These are phyloP conservation scores for Alnus glutinosa DNA, from an alignment of 306 rosid species.

Conservation along the genomic window DNA sequence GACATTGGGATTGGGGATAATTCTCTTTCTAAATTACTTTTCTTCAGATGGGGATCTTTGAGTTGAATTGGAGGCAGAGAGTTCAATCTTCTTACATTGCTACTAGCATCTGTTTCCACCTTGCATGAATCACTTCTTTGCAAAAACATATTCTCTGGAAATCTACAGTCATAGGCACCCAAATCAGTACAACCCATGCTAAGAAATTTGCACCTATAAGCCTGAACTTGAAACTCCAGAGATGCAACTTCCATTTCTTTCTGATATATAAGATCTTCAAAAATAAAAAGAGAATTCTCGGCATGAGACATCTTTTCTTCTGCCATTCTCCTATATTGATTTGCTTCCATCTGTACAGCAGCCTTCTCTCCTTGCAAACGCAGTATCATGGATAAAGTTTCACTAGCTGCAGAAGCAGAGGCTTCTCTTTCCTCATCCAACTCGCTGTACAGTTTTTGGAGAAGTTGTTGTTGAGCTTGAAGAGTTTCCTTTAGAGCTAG, in stretches of 20 bases:
- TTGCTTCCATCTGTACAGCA: slow-evolving; percentile 88
- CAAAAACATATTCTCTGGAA: slow-evolving; percentile 46
- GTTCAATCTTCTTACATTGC: slow-evolving; percentile 51
- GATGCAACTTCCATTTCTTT: slow-evolving; percentile 88
- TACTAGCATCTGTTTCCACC: slow-evolving; percentile 38
- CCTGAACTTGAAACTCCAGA: slow-evolving; percentile 70
- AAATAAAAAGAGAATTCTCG: slow-evolving; percentile 66
- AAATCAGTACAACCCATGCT: slow-evolving; percentile 58
- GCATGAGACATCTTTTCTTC: slow-evolving; percentile 88
- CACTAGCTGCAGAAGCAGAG: slow-evolving; percentile 80
- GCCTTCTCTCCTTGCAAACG: slow-evolving; percentile 96
- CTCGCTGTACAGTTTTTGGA: slow-evolving; percentile 70
- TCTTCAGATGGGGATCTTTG: slow-evolving; percentile 36
- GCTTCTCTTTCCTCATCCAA: slow-evolving; percentile 94
- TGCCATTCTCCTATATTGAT: slow-evolving; percentile 84
- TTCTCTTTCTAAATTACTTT: slow-evolving; percentile 42
- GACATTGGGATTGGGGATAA: slow-evolving; percentile 43
- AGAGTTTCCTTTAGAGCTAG: slow-evolving; percentile 67
- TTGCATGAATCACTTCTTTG: slow-evolving; percentile 39
- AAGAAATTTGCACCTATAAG: slow-evolving; percentile 66
- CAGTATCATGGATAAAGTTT: slow-evolving; percentile 88
- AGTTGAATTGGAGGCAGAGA: slow-evolving; percentile 65
- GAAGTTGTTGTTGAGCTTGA: slow-evolving; percentile 71
- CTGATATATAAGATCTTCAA: slow-evolving; percentile 73
- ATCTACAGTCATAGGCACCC: slow-evolving; percentile 46